Percentiles rank a stretch among this genome's conserved stretches.
Conservation (phyloP, 495 filamentous ascomycete species). For the Penicillium verhagenii region DNA sequence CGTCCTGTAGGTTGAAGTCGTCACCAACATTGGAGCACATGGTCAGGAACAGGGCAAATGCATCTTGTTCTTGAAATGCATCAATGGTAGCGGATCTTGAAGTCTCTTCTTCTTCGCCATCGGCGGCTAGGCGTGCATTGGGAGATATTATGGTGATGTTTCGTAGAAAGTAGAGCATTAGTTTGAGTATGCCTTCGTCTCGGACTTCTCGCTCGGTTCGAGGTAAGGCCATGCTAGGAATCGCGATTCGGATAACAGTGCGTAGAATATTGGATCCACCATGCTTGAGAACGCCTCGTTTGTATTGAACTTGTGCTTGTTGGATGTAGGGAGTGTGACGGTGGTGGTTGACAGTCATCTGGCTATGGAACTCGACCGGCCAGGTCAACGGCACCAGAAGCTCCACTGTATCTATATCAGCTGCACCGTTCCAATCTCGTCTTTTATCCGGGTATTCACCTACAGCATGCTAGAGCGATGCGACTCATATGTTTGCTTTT, state of each 20-base stretch:
- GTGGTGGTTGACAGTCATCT: constrained; percentile 91
- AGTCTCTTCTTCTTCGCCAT: constrained; percentile 83
- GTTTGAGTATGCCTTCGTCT: constrained; percentile 91
- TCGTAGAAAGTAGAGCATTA: constrained; percentile 82
- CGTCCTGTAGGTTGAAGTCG: constrained; percentile 86
- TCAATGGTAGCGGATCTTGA: constrained; percentile 85
- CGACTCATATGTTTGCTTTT: constrained; percentile 73
- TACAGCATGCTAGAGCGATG: constrained; percentile 77
- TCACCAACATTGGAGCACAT: constrained; percentile 88
- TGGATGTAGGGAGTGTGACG: constrained; percentile 86
- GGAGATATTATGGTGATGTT: constrained; percentile 84
- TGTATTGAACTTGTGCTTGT: constrained; percentile 84
- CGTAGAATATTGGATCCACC: constrained; percentile 73
- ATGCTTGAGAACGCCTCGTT: constrained; percentile 79
- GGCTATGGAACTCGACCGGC: constrained; percentile 78
- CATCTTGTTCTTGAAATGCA: constrained; percentile 85
- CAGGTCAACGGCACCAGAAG: constrained; percentile 93
- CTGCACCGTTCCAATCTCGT: neutral
- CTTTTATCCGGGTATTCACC: constrained; percentile 12
- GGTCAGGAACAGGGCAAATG: constrained; percentile 78
- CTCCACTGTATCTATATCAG: constrained; percentile 56
- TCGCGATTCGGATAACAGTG: constrained; percentile 71
- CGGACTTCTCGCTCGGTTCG: constrained; percentile 71
- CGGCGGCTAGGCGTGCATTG: constrained; percentile 54
- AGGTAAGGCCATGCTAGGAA: constrained; percentile 83